Conservation (phyloP, 306 rosid genomes). For the Chamaecrista fasciculata region DNA sequence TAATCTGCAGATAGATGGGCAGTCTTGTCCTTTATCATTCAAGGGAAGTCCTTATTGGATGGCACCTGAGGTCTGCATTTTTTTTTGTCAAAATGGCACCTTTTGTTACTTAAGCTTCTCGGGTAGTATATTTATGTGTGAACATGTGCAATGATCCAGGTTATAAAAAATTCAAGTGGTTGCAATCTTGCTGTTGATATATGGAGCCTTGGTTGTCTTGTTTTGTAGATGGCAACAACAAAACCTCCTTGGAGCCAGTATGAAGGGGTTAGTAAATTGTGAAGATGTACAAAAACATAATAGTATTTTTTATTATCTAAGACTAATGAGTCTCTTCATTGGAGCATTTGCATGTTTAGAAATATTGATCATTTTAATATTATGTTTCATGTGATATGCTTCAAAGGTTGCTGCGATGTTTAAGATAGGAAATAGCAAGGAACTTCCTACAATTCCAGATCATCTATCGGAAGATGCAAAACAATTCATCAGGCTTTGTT, state of each 20-base stretch:
- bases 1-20: too few species aligned
- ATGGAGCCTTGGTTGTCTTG: constrained; percentile 98
- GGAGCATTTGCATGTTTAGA: constrained; percentile 18
- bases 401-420: constrained; percentile 90
- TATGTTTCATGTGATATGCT: too few species aligned
- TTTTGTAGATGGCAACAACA: constrained; percentile 91
- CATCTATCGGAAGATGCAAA: too few species aligned
- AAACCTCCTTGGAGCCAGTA: too few species aligned
- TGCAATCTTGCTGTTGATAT: constrained; percentile 90
- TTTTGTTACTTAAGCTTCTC: too few species aligned
- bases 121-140: constrained; percentile 23
- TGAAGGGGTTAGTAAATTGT: constrained; percentile 69
- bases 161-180: constrained; percentile 65
- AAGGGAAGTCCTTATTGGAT: too few species aligned
- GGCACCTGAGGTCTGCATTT: too few species aligned
- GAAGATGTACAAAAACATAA: constrained; percentile 11
- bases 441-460: too few species aligned
- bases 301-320: constrained; percentile 6
- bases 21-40: too few species aligned
- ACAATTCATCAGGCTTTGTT: too few species aligned
- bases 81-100: too few species aligned
- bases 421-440: constrained; percentile 81
- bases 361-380: constrained; percentile 37
- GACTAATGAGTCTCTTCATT: constrained; percentile 47
- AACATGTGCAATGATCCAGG: constrained; percentile 41